Percentiles rank a stretch among this genome's conserved stretches.
Evolutionary conservation across 2,329 filamentous ascomycete species (phyloP).

Genomic region (Fusarium secorum): DNA sequence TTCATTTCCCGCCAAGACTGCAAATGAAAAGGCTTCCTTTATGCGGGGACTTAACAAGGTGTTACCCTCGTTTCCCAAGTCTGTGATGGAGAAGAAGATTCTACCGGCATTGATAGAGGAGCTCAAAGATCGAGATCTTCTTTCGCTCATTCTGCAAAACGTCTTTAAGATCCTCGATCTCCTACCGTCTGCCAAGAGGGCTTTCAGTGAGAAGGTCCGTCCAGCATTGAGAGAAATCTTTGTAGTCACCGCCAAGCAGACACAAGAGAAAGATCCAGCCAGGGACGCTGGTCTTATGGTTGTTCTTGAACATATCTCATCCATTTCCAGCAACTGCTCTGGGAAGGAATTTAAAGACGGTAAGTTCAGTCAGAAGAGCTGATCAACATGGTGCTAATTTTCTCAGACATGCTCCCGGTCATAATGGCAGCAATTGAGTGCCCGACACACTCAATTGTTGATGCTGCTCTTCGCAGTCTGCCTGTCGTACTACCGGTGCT

Average conservation of each 20-base stretch:
- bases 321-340: constrained; percentile 80
- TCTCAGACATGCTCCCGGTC: constrained; percentile 83
- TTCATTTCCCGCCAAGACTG: constrained; percentile 87
- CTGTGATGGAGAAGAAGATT: constrained; percentile 94
- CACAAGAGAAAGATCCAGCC: constrained; percentile 77
- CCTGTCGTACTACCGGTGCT: constrained; percentile 84
- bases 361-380: constrained; percentile 51
- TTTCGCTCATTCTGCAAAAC: constrained; percentile 87
- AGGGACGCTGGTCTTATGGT: constrained; percentile 93
- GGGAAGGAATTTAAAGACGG: constrained; percentile 96
- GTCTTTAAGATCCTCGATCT: constrained; percentile 88
- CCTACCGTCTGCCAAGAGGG: constrained; percentile 77
- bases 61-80: constrained; percentile 88
- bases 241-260: constrained; percentile 64
- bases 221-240: constrained; percentile 87
- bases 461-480: constrained; percentile 81
- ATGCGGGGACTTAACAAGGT: constrained; percentile 88
- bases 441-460: constrained; percentile 86
- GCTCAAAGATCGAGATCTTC: constrained; percentile 87
- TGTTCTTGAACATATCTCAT: constrained; percentile 80
- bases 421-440: constrained; percentile 86
- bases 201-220: constrained; percentile 87
- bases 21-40: constrained; percentile 89
- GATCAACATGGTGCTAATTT: neutral
- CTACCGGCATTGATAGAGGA: constrained; percentile 90